These are phyloP conservation scores for Dipodascus albidus DNA, from an alignment of 805 yeast genomes.

Conservation along the genomic window DNA sequence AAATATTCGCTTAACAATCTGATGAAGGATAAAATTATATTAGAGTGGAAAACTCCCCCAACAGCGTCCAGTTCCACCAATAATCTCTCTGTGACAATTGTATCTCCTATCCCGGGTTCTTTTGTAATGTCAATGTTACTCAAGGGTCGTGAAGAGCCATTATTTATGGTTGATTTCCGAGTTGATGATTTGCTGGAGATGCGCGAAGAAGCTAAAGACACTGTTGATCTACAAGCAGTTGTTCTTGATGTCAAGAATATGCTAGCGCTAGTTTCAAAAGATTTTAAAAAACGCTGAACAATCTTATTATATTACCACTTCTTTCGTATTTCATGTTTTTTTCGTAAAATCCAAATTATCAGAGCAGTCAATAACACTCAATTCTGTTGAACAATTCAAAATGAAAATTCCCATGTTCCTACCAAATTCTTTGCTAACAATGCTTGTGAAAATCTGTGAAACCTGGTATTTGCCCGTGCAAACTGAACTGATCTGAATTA, in stretches of 20 bases:
- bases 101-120: constrained; percentile 22
- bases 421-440: too few species aligned
- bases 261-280: constrained; percentile 18
- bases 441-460: too few species aligned
- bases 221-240: constrained; percentile 20
- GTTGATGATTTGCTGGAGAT: constrained; percentile 26
- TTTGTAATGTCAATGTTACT: constrained; percentile 22
- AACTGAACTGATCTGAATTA: too few species aligned
- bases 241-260: constrained; percentile 18
- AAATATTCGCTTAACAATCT: constrained; percentile 19
- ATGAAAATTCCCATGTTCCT: too few species aligned
- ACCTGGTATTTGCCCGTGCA: too few species aligned
- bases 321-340: background rate
- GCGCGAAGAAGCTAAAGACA: constrained; percentile 13
- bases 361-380: too few species aligned
- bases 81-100: constrained; percentile 18
- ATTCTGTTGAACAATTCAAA: too few species aligned
- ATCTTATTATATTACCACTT: background rate
- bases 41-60: constrained; percentile 20
- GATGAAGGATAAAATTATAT: constrained; percentile 19
- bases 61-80: constrained; percentile 7
- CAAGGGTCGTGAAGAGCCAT: constrained; percentile 22
- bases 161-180: constrained; percentile 23
- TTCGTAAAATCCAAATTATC: too few species aligned
- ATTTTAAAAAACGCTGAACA: constrained; percentile 12